Base-by-base conservation (phyloP, 2,329 filamentous ascomycete genomes). In the Pseudopyricularia javanii region DNA sequence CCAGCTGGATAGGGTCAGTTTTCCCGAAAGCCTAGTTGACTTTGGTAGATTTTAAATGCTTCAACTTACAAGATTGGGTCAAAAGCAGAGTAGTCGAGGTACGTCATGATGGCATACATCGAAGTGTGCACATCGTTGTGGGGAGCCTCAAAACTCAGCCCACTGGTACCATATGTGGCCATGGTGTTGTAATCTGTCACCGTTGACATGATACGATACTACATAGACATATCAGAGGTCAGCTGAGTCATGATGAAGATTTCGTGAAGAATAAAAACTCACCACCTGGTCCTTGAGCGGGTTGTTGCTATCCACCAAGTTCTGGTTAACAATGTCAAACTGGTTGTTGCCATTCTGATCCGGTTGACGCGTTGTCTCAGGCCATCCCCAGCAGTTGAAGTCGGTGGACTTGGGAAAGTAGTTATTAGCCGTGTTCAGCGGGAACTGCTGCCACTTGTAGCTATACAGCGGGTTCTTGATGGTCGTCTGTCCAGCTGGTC, bases 381-480 rank as follows among this genome's bases (percentile, higher is more conserved):
- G 49, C 49, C 49, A 50, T 3, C 33, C 49, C 49, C 49, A 50
- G 22, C 33, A 37, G 33, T 50, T 50, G 33, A 28, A 17, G 24
- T 50, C 49, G 9, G 61, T 34, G 33, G 8, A 51, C 5, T 9
- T 50, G 14, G 49, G 49, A 7, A 50, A 50, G 33, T 37, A 50
- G 49, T 50, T 57, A 14, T 34, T 37, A 20, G 40, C 40, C 20
- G 20, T 45, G 37, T 58, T 64, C 4, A 59, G 54, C 43, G 70
- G 68, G 54, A 71, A 74, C 35, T 63, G 58, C 62, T 54, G 72
- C 64, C 76, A 79, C 5, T 58, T 64, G 62, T 71, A 81, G 32
- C 66, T 68, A 51, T 67, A 68, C 1, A 80, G 61, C 3, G 77
- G 77, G 60, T 79, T 80, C 8, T 56, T 52, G 4, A 67, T 50